A percentile compares a stretch with the other conserved stretches of the same genome.
phyloP scores from a whole-genome alignment of 257 asterid genomes.

The Nemophila menziesii region DNA sequence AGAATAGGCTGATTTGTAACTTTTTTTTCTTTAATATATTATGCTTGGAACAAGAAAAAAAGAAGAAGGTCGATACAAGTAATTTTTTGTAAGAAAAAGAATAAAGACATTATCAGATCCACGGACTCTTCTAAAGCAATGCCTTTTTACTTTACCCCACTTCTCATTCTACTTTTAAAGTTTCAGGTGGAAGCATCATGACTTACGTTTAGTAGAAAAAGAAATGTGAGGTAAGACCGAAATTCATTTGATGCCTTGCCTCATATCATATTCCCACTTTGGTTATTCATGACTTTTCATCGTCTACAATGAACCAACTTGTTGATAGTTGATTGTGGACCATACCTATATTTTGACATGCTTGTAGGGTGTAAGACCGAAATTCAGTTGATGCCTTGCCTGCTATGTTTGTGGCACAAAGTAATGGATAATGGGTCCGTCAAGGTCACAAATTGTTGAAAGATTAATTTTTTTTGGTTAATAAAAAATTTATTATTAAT shows the following conservation, averaged over 20 bases:
- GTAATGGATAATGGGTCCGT: conserved; percentile 11
- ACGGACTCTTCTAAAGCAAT: conserved; percentile 11
- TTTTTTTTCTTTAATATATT: too few relatives aligned
- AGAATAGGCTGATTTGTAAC: too few relatives aligned
- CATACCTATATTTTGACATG: conserved; percentile 6
- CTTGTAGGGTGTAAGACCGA: conserved; percentile 7
- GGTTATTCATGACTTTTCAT: conserved; percentile 6
- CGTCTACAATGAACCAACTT: neutral
- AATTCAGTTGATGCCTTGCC: conserved; percentile 12
- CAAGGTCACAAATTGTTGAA: too few relatives aligned
- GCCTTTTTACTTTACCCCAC: neutral
- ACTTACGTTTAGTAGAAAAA: conserved; percentile 14
- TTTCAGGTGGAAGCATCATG: conserved; percentile 13
- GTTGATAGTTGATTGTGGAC: conserved; percentile 1
- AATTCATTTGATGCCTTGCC: neutral
- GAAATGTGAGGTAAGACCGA: conserved; percentile 10
- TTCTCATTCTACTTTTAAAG: neutral
- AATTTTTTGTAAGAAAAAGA: neutral
- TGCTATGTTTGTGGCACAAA: conserved; percentile 15
- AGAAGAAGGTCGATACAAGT: too few relatives aligned
- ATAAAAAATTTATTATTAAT: too few relatives aligned
- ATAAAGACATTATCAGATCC: conserved; percentile 7
- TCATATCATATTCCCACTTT: conserved; percentile 6
- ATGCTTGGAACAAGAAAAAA: too few relatives aligned
- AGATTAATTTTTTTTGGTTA: too few relatives aligned